Evolutionary conservation across 1,139 yeast genomes (phyloP).

Genomic region (Sugiyamaella castrensis): DNA sequence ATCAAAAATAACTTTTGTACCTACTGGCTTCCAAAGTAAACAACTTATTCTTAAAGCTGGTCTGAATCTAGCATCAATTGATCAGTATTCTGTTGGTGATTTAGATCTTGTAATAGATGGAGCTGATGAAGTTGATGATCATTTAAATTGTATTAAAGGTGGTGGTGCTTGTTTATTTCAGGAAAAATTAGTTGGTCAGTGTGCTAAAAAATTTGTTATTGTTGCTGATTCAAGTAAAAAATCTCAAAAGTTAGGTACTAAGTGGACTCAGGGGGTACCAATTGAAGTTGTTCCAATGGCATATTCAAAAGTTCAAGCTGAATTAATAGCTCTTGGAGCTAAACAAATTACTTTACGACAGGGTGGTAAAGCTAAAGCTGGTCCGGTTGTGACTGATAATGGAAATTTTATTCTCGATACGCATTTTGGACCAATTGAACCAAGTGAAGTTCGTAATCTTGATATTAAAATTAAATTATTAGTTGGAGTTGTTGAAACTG

Average conservation of each 20-base stretch:
- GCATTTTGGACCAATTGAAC: slow-evolving; percentile 80
- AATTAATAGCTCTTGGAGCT: slow-evolving; percentile 66
- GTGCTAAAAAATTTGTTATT: slow-evolving; percentile 71
- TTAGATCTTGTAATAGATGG: slow-evolving; percentile 97
- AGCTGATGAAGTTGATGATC: slow-evolving; percentile 90
- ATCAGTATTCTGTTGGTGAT: slow-evolving; percentile 60
- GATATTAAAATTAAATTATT: slow-evolving; percentile 66
- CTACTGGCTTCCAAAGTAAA: slow-evolving; percentile 95
- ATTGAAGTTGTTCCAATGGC: slow-evolving; percentile 93
- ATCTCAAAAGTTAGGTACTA: slow-evolving; percentile 62
- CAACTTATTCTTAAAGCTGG: slow-evolving; percentile 82
- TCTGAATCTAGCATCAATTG: slow-evolving; percentile 72
- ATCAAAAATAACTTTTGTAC: slow-evolving; percentile 57
- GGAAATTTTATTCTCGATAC: slow-evolving; percentile 93
- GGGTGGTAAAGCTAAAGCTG: slow-evolving; percentile 92
- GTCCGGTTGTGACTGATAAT: slow-evolving; percentile 97
- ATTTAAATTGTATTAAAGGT: slow-evolving; percentile 87
- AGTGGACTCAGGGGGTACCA: slow-evolving; percentile 91
- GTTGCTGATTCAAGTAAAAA: slow-evolving; percentile 93
- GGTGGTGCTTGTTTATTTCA: slow-evolving; percentile 99
- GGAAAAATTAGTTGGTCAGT: slow-evolving; percentile 88
- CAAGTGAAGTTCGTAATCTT: slow-evolving; percentile 47
- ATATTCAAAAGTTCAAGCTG: slow-evolving; percentile 68
- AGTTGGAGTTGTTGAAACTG: slow-evolving; percentile 97
- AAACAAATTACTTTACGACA: slow-evolving; percentile 64